Conservation (phyloP, 2,329 filamentous ascomycete genomes). For the Pseudogymnoascus sp. region DNA sequence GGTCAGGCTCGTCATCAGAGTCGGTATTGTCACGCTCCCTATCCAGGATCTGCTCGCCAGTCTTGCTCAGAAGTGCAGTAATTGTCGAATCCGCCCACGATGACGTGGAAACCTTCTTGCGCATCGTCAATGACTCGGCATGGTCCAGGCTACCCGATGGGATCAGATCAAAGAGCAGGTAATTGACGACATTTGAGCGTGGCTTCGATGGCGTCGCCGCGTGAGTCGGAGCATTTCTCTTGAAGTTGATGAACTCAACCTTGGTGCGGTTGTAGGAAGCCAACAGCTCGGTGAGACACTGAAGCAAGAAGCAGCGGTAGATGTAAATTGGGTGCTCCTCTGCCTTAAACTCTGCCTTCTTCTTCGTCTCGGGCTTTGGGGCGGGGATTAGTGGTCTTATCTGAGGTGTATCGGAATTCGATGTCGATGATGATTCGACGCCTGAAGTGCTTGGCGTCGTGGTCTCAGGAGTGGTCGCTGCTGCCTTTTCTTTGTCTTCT, state of each 20-base stretch:
- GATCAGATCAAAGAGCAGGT: constrained; percentile 77
- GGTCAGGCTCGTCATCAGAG: constrained; percentile 71
- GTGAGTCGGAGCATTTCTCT: constrained; percentile 78
- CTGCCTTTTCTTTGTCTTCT: constrained; percentile 26
- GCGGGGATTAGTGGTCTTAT: background rate
- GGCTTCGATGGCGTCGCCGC: constrained; percentile 85
- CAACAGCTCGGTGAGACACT: constrained; percentile 84
- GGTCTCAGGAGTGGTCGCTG: constrained; percentile 18
- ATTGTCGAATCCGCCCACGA: constrained; percentile 80
- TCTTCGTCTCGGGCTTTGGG: constrained; percentile 45
- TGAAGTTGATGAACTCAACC: constrained; percentile 99
- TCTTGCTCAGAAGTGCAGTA: constrained; percentile 81
- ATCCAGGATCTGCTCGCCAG: constrained; percentile 65
- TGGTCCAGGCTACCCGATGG: constrained; percentile 58
- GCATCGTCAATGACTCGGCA: constrained; percentile 67
- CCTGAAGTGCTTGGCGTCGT: constrained; percentile 30
- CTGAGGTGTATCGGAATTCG: background rate
- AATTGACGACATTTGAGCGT: constrained; percentile 86
- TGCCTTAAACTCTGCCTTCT: constrained; percentile 74
- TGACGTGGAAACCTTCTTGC: constrained; percentile 82
- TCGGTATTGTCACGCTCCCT: constrained; percentile 53
- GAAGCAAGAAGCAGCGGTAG: constrained; percentile 90
- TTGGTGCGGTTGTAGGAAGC: constrained; percentile 92
- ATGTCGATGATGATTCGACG: constrained; percentile 15
- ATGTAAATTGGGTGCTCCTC: constrained; percentile 95